Conservation (phyloP, 768 basidiomycete species). For the Rhizopogon roseolus region DNA sequence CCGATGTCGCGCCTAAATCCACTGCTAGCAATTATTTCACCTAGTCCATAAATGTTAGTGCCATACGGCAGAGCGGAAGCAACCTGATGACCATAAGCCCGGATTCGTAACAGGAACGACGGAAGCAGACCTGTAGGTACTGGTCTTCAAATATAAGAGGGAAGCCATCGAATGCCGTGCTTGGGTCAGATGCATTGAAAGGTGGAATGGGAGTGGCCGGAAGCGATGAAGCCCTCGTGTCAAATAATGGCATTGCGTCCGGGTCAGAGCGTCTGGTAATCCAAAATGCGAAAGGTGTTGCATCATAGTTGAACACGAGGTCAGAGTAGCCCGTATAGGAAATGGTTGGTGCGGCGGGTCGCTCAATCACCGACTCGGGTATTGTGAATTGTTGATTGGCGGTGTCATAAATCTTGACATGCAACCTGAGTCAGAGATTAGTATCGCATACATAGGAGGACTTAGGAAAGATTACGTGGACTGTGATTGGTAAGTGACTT, state of each 20-base stretch:
- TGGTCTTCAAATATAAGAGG: slow-evolving; percentile 76
- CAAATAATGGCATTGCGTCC: slow-evolving; percentile 54
- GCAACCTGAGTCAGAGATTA: slow-evolving; percentile 38
- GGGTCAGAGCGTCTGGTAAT: slow-evolving; percentile 59
- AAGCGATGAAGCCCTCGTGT: slow-evolving; percentile 60
- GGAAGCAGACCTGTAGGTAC: slow-evolving; percentile 56
- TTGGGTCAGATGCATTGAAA: slow-evolving; percentile 43
- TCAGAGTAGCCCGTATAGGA: slow-evolving; percentile 44
- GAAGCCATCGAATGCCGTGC: slow-evolving; percentile 57
- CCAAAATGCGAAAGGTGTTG: slow-evolving; percentile 68
- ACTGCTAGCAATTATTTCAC: slow-evolving; percentile 66
- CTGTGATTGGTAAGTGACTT: slow-evolving; percentile 61
- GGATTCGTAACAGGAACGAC: background rate
- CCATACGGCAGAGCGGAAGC: slow-evolving; percentile 60
- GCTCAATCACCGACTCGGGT: slow-evolving; percentile 48
- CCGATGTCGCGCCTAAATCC: slow-evolving; percentile 63
- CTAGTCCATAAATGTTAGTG: slow-evolving; percentile 76
- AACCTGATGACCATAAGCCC: slow-evolving; percentile 32
- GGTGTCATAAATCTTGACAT: slow-evolving; percentile 64
- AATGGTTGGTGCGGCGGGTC: slow-evolving; percentile 31
- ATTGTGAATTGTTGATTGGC: slow-evolving; percentile 61
- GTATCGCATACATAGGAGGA: background rate
- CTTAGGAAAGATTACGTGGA: slow-evolving; percentile 33
- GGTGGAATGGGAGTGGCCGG: slow-evolving; percentile 58
- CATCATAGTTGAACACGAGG: slow-evolving; percentile 57